These are phyloP conservation scores for Moesziomyces parantarcticus DNA, from an alignment of 1,284 basidiomycete species.

Conservation along the genomic window DNA sequence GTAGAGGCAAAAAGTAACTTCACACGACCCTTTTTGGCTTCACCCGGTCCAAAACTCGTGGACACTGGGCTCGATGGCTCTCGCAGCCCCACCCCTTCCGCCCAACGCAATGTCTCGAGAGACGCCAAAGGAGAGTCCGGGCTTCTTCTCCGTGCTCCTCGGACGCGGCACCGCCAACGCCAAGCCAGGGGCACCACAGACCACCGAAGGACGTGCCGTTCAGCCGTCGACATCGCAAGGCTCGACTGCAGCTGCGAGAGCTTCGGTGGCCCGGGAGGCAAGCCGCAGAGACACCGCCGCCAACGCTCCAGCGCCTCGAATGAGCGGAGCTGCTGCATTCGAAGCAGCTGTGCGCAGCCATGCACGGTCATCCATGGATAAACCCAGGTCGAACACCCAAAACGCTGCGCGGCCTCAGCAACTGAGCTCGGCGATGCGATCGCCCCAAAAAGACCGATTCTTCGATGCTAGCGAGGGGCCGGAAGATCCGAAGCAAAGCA, in stretches of 20 bases:
- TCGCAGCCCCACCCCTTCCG: not conserved
- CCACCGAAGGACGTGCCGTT: not conserved
- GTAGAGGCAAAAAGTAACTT: not conserved
- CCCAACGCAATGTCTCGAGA: constrained; percentile 16
- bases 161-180: constrained; percentile 17
- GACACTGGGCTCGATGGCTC: constrained; percentile 6
- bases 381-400: not conserved
- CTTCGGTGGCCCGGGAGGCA: constrained; percentile 9
- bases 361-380: not conserved
- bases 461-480: constrained; percentile 7
- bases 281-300: not conserved
- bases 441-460: not conserved
- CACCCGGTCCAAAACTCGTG: not conserved
- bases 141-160: constrained; percentile 42
- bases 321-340: constrained; percentile 4
- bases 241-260: constrained; percentile 2
- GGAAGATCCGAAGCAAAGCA: not conserved
- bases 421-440: constrained; percentile 9
- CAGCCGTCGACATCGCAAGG: not conserved
- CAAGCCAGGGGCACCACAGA: not conserved
- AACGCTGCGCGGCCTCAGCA: constrained; percentile 1
- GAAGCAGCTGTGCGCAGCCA: constrained; percentile 8
- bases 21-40: not conserved
- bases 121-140: constrained; percentile 11
- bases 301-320: not conserved